Base-by-base conservation (phyloP, 2,329 filamentous ascomycete species). In the Venturia carpophila region DNA sequence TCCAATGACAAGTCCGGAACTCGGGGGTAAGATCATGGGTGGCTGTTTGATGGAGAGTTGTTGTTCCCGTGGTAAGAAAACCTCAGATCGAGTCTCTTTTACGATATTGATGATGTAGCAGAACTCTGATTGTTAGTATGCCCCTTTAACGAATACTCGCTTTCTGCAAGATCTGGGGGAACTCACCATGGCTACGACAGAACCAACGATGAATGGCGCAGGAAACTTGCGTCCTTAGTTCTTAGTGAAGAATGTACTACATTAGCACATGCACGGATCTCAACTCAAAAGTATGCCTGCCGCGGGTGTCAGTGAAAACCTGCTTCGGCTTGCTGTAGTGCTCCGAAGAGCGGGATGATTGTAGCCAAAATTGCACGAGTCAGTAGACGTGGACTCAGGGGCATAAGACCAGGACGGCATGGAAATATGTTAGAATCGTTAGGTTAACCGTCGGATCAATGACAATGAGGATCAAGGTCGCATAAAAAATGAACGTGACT, bases 191-290 rank as follows among this genome's bases (percentile, higher is more conserved):
- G 78, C 81, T 21, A 81, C 74, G 52, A 82, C 76, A 52, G 75
- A 77, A 0, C 77, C 73, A 3, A 77, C 76, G 34, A 81, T 73
- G 49, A 76, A 78, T 0, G 79, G 79, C 0, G 77, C 78, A 0
- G 79, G 80, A 52, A 82, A 76, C 55, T 80, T 79, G n/a, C 80
- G 73, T 1, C 80, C 80, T 41, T 74, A 70, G 11, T 75, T 75
- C 9, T 75, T 72, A 5, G 76, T 76, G 69, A 82, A 82, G 68
- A 82, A 4, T 47, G 45, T 47, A 47, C 19, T n/a, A 47, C 2
- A 47, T 47, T 17, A 9, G 45, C 21, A 2, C 2, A n/a, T 47
- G 21, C 45, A 47, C 19, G 45, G 19, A n/a, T 7, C 19, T 41
- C 39, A 41, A 47, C 17, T 10, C 5, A 1, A 9, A 47, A 9